Percentiles rank a stretch among this genome's conserved stretches.
Conservation (phyloP, 768 basidiomycete genomes). For the Pilatotrama ljubarskyi region DNA sequence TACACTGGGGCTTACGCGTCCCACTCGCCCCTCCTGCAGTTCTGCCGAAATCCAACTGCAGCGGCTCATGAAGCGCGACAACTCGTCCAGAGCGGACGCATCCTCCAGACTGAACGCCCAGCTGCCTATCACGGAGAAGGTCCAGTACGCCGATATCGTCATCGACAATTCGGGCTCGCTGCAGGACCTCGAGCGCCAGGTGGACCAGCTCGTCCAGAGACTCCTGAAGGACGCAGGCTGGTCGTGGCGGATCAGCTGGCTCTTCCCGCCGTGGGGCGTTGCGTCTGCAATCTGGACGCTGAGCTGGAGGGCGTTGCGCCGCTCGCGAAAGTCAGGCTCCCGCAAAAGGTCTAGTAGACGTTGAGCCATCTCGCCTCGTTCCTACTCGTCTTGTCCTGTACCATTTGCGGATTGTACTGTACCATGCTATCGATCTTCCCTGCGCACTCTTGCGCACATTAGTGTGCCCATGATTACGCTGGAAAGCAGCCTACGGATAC, state of each 20-base stretch:
- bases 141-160: conserved; percentile 81
- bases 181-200: conserved; percentile 61
- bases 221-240: conserved; percentile 50
- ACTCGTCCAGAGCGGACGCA: conserved; percentile 65
- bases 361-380: background rate
- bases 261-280: conserved; percentile 55
- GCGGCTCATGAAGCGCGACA: conserved; percentile 78
- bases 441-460: background rate
- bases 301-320: conserved; percentile 35
- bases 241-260: conserved; percentile 63
- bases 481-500: too few relatives aligned
- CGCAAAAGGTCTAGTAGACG: conserved; percentile 1
- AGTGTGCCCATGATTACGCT: background rate
- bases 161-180: conserved; percentile 86
- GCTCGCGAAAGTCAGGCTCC: conserved; percentile 13
- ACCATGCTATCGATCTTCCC: background rate
- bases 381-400: background rate
- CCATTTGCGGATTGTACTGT: conserved; percentile 2
- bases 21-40: conserved; percentile 41
- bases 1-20: background rate
- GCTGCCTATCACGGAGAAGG: conserved; percentile 74
- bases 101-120: conserved; percentile 76
- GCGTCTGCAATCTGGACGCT: conserved; percentile 46
- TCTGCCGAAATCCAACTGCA: conserved; percentile 82
- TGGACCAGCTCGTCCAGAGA: conserved; percentile 45